Conservation (phyloP, 306 rosid genomes). For the Sicyos edulis region DNA sequence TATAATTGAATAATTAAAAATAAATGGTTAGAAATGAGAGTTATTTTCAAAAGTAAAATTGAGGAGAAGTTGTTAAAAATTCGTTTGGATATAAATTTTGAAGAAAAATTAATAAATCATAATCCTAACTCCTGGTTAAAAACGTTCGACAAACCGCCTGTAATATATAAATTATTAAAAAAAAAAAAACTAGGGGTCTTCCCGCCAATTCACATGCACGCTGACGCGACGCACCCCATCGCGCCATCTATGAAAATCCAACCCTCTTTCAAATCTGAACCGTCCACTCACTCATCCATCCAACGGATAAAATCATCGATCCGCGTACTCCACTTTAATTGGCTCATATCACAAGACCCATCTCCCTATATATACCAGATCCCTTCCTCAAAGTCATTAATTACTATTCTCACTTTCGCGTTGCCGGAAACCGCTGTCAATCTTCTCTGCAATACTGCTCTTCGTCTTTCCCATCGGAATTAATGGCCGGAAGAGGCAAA, state of each 20-base stretch:
- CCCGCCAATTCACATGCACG: conserved; percentile 1
- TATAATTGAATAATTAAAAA: no score
- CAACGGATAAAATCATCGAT: conserved; percentile 21
- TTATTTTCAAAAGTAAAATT: no score
- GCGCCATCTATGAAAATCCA: conserved; percentile 11
- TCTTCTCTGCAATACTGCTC: not conserved
- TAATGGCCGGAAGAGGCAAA: conserved; percentile 75
- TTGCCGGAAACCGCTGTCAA: not conserved
- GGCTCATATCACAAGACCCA: conserved; percentile 15
- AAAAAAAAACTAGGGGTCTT: not conserved
- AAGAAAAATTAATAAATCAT: no score
- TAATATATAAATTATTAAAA: no score
- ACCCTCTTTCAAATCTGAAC: conserved; percentile 22
- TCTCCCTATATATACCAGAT: not conserved
- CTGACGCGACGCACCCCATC: not conserved
- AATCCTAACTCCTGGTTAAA: no score
- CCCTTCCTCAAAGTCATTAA: no score
- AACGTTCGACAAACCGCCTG: no score
- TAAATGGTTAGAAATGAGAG: no score
- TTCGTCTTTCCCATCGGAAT: not conserved
- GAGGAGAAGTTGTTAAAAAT: no score
- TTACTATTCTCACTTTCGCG: not conserved
- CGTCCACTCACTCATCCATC: conserved; percentile 30
- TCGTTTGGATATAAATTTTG: no score
- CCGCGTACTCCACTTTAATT: conserved; percentile 42